Percentiles rank a stretch among this genome's conserved stretches.
These are phyloP conservation scores for Diatrype stigma DNA, from an alignment of 2,329 filamentous ascomycete genomes.

Conservation along the genomic window DNA sequence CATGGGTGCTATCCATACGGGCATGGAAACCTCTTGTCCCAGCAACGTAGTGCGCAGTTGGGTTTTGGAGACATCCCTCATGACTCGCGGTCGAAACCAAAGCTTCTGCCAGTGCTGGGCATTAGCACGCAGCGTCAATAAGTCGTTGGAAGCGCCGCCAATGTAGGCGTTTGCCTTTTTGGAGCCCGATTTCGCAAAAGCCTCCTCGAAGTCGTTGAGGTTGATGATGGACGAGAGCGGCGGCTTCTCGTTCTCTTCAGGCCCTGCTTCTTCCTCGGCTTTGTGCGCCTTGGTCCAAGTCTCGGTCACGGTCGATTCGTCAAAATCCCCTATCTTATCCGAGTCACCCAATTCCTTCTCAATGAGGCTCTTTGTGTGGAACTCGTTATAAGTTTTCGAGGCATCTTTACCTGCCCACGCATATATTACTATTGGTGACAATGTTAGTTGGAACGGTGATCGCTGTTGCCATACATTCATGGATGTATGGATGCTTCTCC, in stretches of 20 bases:
- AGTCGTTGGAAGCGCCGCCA: slow-evolving; percentile 3
- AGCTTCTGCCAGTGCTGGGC: slow-evolving; percentile 2
- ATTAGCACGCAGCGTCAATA: slow-evolving; percentile 4
- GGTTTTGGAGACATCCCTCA: slow-evolving; percentile 3
- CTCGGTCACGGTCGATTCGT: neutral
- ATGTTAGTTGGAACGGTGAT: neutral
- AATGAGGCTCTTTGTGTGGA: neutral
- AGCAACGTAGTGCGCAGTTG: slow-evolving; percentile 3
- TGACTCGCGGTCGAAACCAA: slow-evolving; percentile 5
- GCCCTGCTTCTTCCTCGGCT: neutral
- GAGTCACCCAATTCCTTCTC: neutral
- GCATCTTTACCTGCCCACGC: neutral
- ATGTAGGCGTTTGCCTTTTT: slow-evolving; percentile 6
- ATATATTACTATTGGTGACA: neutral
- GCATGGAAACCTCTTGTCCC: slow-evolving; percentile 4
- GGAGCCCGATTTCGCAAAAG: slow-evolving; percentile 4
- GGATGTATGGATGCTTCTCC: neutral
- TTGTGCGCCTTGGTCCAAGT: neutral
- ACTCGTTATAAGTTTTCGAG: neutral
- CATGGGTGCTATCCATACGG: slow-evolving; percentile 8
- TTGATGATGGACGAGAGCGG: slow-evolving; percentile 7
- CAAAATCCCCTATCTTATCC: neutral
- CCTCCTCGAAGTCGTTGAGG: slow-evolving; percentile 9
- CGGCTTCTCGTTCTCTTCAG: neutral
- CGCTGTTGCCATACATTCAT: neutral